Conservation (phyloP, 106 monocot species). For the Cymbidium sinense region DNA sequence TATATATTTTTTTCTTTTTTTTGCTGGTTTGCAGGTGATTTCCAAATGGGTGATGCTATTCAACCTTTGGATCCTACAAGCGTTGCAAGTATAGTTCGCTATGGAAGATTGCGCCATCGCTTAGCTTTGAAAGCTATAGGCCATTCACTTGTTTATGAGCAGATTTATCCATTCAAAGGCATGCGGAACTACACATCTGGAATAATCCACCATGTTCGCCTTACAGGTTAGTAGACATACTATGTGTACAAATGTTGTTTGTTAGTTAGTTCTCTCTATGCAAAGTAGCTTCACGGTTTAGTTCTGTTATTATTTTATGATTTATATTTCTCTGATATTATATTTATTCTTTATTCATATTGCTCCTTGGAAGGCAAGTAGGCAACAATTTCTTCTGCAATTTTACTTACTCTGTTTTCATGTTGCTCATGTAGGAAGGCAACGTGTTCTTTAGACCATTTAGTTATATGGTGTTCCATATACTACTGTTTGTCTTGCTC, state of each 20-base stretch:
- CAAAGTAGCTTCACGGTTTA: not conserved
- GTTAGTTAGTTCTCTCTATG: not conserved
- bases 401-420: not conserved
- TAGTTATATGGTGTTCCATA: not conserved
- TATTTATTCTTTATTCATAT: not conserved
- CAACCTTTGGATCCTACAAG: conserved; percentile 52
- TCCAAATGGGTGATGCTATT: conserved; percentile 59
- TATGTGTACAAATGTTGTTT: not conserved
- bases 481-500: not conserved
- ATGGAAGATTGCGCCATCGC: conserved; percentile 21
- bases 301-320: not conserved
- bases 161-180: conserved; percentile 76
- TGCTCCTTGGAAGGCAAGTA: not conserved
- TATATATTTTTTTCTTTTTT: not conserved
- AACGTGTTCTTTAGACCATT: not conserved
- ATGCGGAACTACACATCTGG: conserved; percentile 83
- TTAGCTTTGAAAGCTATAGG: conserved; percentile 38
- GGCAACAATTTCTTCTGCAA: not conserved
- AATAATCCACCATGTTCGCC: conserved; percentile 87
- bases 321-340: not conserved
- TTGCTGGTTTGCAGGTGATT: conserved; percentile 43
- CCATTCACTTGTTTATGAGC: conserved; percentile 66
- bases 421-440: not conserved
- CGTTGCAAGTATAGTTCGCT: conserved; percentile 46
- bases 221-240: conserved; percentile 35